Base-by-base conservation (phyloP, 177 flowering plant species). In the Tripterygium wilfordii region DNA sequence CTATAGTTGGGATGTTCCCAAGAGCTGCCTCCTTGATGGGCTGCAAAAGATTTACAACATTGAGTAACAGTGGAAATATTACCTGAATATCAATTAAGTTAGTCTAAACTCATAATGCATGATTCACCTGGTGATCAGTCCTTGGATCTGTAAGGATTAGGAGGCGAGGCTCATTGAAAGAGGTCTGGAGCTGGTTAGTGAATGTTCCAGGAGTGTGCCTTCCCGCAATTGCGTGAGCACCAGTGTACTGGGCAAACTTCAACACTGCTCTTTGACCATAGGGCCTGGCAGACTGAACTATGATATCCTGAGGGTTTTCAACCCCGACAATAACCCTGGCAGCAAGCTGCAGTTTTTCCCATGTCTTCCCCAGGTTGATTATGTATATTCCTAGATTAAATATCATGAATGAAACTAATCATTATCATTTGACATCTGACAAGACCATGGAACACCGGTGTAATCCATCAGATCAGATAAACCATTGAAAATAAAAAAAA, bases 171-270 rank as follows among this genome's bases (percentile, higher is more conserved):
- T 87, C 94, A 39, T 71, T 80, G 58, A 82, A 87, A 0, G 94
- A 82, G 0, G 94, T 84, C 56, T 90, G 97, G 8, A 90, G 68
- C 78, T 84, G 96, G 37, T 90, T 87, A 4, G 97, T 90, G 61
- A 90, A 90, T 7, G 97, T 90, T 40, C 95, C 95, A 23, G 97
- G 97, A 25, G 97, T 86, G 66, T 89, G 97, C 35, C 97, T 62
- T 12, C 97, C 96, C 8, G 96, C 96, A 71, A 90, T 79, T 3
- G 96, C 86, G 50, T 84, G 71, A 42, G 82, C 83, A 26, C 91
- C 90, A 40, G 88, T 84, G 66, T 84, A 73, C 33, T 86, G 92
- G 2, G 97, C 95, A 67, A 89, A 89, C 67, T 89, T 89, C 57
- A 89, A 50, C 0, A 89, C 88, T 42, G 95, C 97, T 37, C 92